Evolutionary conservation across 1,284 basidiomycete species (phyloP).

Genomic region (Psilocybe mexicana): DNA sequence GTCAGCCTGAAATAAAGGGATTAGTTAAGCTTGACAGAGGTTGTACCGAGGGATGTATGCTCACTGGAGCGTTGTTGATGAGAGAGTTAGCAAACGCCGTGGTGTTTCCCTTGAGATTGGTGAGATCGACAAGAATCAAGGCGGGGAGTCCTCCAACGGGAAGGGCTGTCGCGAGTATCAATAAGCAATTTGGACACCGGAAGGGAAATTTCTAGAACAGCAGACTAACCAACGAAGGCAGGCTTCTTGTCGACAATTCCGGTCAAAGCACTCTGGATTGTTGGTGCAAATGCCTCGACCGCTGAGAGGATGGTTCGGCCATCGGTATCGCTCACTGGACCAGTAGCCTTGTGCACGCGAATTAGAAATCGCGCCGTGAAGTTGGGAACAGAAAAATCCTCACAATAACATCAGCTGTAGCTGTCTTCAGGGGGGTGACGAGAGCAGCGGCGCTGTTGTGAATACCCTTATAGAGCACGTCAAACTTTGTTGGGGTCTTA

Average conservation of each 20-base stretch:
- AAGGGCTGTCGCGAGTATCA: conserved; percentile 18
- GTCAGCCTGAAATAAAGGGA: background rate
- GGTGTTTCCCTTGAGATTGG: conserved; percentile 18
- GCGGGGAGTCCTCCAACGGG: conserved; percentile 30
- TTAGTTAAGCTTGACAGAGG: background rate
- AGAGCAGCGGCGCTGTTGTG: conserved; percentile 29
- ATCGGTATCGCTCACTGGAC: conserved; percentile 26
- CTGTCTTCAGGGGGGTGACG: conserved; percentile 25
- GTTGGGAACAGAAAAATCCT: background rate
- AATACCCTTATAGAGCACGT: conserved; percentile 25
- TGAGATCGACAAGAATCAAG: conserved; percentile 29
- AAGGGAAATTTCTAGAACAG: background rate
- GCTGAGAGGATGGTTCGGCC: conserved; percentile 26
- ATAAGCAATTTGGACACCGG: too few species aligned
- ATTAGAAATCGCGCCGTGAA: background rate
- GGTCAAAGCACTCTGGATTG: conserved; percentile 27
- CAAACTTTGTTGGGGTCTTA: background rate
- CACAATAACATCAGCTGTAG: conserved; percentile 30
- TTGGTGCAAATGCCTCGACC: conserved; percentile 30
- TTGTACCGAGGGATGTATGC: background rate
- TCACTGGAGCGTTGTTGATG: conserved; percentile 4
- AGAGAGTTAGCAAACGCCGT: conserved; percentile 1
- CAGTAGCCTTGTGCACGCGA: background rate
- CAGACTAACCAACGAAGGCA: conserved; percentile 21
- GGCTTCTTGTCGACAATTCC: conserved; percentile 31